Percentiles rank a stretch among this genome's conserved stretches.
phyloP scores from a whole-genome alignment of 169 alveolate species.

The Perkinsus olseni region DNA sequence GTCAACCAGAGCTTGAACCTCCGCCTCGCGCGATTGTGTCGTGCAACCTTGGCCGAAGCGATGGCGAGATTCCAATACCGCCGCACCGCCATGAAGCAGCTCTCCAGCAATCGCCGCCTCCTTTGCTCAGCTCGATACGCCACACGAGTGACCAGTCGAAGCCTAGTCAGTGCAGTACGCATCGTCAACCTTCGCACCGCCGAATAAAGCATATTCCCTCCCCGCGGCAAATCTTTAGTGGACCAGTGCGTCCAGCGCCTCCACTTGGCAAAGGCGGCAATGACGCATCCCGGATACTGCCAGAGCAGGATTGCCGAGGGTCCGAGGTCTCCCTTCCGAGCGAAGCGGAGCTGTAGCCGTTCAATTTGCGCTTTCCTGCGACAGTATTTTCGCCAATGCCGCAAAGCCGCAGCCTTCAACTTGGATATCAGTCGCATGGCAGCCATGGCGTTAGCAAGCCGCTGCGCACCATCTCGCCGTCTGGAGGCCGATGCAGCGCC shows the following conservation, averaged over 20 bases:
- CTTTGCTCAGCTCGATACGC: not conserved
- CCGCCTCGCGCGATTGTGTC: not conserved
- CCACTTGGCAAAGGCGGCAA: not conserved
- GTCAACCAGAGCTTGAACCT: no score
- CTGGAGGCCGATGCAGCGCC: not conserved
- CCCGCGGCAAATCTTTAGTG: not conserved
- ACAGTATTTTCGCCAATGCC: not conserved
- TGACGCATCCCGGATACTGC: not conserved
- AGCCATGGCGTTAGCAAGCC: not conserved
- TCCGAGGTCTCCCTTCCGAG: not conserved
- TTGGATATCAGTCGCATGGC: not conserved
- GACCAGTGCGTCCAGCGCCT: not conserved
- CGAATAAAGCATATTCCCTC: not conserved
- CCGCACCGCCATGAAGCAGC: not conserved
- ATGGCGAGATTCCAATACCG: not conserved
- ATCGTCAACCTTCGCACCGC: not conserved
- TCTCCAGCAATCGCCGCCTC: not conserved
- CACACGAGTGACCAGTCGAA: not conserved
- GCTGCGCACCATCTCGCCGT: not conserved
- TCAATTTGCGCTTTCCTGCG: not conserved
- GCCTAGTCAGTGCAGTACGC: not conserved
- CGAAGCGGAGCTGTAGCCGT: not conserved
- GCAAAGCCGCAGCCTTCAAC: not conserved
- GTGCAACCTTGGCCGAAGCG: not conserved
- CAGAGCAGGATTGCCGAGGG: not conserved